phyloP scores from a whole-genome alignment of 257 asterid species.

The Avicennia marina region DNA sequence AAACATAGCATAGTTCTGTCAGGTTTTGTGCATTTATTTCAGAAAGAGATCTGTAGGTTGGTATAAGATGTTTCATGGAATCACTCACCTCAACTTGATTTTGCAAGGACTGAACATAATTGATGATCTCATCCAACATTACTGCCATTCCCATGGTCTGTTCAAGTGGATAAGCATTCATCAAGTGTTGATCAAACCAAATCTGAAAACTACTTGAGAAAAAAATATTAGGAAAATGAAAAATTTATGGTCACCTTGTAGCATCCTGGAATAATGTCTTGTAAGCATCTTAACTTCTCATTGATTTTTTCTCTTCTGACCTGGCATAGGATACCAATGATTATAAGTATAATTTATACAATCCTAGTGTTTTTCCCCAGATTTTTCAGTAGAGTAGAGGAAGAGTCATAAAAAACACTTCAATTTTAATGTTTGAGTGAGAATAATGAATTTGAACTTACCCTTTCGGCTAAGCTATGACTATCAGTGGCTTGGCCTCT shows the following conservation, averaged over 20 bases:
- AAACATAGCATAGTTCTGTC: conserved; percentile 8
- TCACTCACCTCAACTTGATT: conserved; percentile 80
- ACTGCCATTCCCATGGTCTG: conserved; percentile 96
- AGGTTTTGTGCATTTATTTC: background rate
- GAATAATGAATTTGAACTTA: conserved; percentile 15
- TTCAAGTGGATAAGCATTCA: conserved; percentile 19
- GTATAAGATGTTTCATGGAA: too few relatives aligned
- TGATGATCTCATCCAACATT: conserved; percentile 86
- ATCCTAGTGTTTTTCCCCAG: background rate
- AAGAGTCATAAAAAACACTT: too few relatives aligned
- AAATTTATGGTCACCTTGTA: conserved; percentile 43
- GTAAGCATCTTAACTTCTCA: conserved; percentile 73
- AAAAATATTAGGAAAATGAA: background rate
- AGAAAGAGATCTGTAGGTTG: too few relatives aligned
- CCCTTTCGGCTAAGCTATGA: conserved; percentile 95
- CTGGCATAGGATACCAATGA: conserved; percentile 22
- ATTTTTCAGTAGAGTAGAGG: too few relatives aligned
- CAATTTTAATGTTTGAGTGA: too few relatives aligned
- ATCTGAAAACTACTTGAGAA: background rate
- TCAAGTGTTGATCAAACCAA: background rate
- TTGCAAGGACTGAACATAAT: conserved; percentile 80
- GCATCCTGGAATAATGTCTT: conserved; percentile 91
- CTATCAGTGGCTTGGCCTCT: conserved; percentile 92
- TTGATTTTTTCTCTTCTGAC: conserved; percentile 82
- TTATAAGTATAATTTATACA: too few relatives aligned